Base-by-base conservation (phyloP, 176 grass and related monocot genomes). In the Canna indica region DNA sequence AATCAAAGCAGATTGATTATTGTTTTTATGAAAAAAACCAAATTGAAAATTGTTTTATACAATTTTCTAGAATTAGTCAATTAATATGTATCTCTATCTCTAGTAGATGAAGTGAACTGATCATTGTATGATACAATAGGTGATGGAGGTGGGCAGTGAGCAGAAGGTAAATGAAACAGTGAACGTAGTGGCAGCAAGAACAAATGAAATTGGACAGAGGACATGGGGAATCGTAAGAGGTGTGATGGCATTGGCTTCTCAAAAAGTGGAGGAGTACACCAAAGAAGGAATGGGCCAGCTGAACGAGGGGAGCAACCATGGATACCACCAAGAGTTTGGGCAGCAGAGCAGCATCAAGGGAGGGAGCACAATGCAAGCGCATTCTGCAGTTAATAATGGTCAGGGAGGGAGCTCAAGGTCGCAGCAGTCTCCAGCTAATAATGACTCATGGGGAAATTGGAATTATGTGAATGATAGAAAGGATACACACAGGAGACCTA, bases 141-240 rank as follows among this genome's bases (percentile, higher is more conserved):
- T 96, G 83, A 96, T 42, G 69, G 91, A 96, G 69, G 91, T 85
- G 45, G 91, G 88, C 22, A 88, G 85, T 75, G 91, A 96, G 59
- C 91, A 96, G 80, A 96, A 85, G 78, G 81, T 96, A 64, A 96
- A 96, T 59, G 88, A 91, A 86, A 91, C 88, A 14, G 88, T 96
- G 17, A 88, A 77, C 72, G 83, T 84, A 56, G 91, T 96, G n/a
- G 79, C 88, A 22, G 82, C 72, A 45, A 96, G 86, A 88, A 96
- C 88, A 25, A 87, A 78, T n/a, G 92, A 96, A 71, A 86, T 96
- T 46, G 83, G 92, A 46, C 81, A 81, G 35, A 91, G 36, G 59
- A 96, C 93, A 45, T 96, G 88, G 93, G 93, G 93, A 26, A 81
- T 96, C 63, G 89, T 96, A 88, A 86, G 60, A 76, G 93, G 93